Evolutionary conservation across 2,329 filamentous ascomycete species (phyloP).

Genomic region (Calonectria hawksworthii): DNA sequence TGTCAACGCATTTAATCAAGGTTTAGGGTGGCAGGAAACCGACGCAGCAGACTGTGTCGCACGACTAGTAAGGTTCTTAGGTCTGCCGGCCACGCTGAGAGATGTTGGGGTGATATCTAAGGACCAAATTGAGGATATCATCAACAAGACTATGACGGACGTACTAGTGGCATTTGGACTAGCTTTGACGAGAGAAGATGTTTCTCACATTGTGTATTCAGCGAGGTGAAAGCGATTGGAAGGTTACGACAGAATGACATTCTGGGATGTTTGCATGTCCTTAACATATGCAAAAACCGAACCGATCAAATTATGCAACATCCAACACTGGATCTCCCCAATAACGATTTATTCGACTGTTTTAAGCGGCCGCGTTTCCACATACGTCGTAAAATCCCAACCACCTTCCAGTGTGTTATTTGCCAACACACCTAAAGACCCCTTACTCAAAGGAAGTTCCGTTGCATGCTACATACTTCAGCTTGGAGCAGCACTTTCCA

Average conservation of each 20-base stretch:
- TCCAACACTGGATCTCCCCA: no score
- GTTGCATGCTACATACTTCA: background rate
- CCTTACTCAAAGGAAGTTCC: background rate
- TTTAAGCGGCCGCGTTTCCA: no score
- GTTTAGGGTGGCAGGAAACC: background rate
- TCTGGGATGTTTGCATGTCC: background rate
- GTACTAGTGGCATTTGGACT: background rate
- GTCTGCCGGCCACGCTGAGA: background rate
- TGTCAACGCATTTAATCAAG: background rate
- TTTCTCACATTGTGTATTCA: background rate
- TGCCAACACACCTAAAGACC: background rate
- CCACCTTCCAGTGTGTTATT: background rate
- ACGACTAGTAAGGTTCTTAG: background rate
- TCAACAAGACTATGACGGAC: slow-evolving; percentile 7
- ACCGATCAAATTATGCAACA: no score
- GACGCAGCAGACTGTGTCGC: slow-evolving; percentile 1
- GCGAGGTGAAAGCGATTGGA: background rate
- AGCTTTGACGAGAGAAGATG: background rate
- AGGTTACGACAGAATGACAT: background rate
- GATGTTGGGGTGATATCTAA: background rate
- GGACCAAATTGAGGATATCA: background rate
- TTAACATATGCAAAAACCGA: no score
- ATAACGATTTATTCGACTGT: no score
- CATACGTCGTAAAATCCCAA: no score
- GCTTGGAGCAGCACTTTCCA: background rate